A percentile compares a stretch with the other conserved stretches of the same genome.
Conservation (phyloP, 305 asterid genomes). For the Caryopteris hybrid region DNA sequence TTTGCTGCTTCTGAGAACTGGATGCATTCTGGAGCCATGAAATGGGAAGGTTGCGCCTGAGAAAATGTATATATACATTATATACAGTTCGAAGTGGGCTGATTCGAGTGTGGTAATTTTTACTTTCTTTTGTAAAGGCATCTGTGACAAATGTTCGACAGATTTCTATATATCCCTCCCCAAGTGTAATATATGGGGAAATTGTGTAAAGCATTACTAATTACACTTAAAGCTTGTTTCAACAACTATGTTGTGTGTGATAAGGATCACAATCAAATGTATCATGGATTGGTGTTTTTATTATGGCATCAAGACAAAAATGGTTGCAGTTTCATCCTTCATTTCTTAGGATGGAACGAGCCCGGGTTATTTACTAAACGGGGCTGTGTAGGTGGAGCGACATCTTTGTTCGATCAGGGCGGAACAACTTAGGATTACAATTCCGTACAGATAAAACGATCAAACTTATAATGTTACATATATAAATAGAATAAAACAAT, state of each 20-base stretch:
- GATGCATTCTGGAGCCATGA: constrained; percentile 19
- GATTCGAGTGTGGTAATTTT: constrained; percentile 2
- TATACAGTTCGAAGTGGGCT: constrained; percentile 3
- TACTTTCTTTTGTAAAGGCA: constrained; percentile 25
- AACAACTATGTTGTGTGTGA: constrained; percentile 11
- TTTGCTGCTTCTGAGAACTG: constrained; percentile 63
- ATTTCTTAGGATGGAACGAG: no score
- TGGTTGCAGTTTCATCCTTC: background rate
- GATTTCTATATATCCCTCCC: constrained; percentile 18
- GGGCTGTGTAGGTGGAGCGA: no score
- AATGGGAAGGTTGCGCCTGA: constrained; percentile 7
- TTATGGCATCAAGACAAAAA: background rate
- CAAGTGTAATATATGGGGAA: constrained; percentile 5
- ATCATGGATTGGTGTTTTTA: background rate
- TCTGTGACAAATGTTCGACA: constrained; percentile 20
- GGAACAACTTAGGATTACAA: no score
- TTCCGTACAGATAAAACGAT: no score
- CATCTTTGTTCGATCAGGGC: no score
- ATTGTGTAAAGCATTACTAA: constrained; percentile 14
- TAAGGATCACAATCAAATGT: background rate
- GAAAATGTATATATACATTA: background rate
- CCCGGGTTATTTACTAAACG: no score
- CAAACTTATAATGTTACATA: no score
- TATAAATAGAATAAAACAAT: no score
- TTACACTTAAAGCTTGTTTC: constrained; percentile 10